Evolutionary conservation across 2,329 filamentous ascomycete genomes (phyloP), one percentile per base, ranked within the genome.

Genomic region (Fusarium lyarnte): DNA sequence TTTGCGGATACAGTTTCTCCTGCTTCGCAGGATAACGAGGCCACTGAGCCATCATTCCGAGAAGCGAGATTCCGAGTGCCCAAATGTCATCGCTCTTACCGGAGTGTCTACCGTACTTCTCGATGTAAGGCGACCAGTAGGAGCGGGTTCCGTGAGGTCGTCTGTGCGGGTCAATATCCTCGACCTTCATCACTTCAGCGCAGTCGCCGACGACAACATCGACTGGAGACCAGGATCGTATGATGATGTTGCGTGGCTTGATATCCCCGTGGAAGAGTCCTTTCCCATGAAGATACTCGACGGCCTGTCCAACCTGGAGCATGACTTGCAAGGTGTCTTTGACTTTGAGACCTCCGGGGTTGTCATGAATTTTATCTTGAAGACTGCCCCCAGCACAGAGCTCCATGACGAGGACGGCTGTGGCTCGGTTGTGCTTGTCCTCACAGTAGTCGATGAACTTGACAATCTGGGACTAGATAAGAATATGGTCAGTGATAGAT

Each of bases 11-110:
- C n/a, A 68, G 52, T 11, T 58, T 63, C 14, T 74, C 73, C 7
- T 73, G 58, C 23, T 72, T 65, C 5, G 59, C 63, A 8, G 57
- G 54, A 10, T 76, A 60, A 38, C 19, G 49, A 17, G 79, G 80
- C 74, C 60, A 74, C 65, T 80, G 80, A 13, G 58, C 71, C 57
- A 80, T 68, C 79, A 81, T 78, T 3, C 72, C 76, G 17, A 81
- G 72, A 25, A 79, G 47, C 6, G 78, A 76, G 21, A 81, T 64
- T 1, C 80, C 80, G 11, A 82, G 64, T 8, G 80, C 80, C 80
- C 80, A 81, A 8, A 81, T 73, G n/a, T 82, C 80, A 41, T 81
- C 80, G 11, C 70, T 72, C 17, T 68, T 66, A 2, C 79, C 79
- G 8, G 36, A 42, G 42, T 79, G 74, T 21, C 61, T 51, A 10